phyloP scores from a whole-genome alignment of 2,329 filamentous ascomycete species.

The Fonsecaea erecta region DNA sequence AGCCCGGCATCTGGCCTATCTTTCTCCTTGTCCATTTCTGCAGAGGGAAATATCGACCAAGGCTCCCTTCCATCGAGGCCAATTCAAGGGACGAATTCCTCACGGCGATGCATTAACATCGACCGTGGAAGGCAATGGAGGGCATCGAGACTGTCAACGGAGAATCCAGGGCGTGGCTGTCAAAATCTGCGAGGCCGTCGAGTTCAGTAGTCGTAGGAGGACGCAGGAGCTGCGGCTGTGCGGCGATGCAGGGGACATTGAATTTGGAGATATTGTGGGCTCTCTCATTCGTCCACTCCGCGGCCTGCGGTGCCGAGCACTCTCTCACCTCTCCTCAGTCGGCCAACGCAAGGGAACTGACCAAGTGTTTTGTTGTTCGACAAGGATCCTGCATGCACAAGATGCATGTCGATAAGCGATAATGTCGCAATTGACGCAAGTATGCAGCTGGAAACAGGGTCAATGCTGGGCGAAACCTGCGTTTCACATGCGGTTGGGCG shows the following conservation, averaged over 20 bases:
- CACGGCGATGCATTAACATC: constrained; percentile 15
- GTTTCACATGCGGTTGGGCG: constrained; percentile 14
- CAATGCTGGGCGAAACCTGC: constrained; percentile 4
- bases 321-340: not conserved
- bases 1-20: constrained; percentile 67
- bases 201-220: not conserved
- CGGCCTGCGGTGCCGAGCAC: not conserved
- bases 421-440: constrained; percentile 11
- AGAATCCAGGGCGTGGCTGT: not conserved
- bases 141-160: constrained; percentile 4
- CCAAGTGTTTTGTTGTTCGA: constrained; percentile 2
- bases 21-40: constrained; percentile 47
- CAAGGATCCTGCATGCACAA: constrained; percentile 18
- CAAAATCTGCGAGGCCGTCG: not conserved
- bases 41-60: not conserved
- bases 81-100: not conserved
- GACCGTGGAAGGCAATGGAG: not conserved
- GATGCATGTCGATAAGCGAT: constrained; percentile 7
- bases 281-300: constrained; percentile 4
- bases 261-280: constrained; percentile 13
- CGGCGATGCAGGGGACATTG: constrained; percentile 17
- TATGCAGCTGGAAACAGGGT: not conserved
- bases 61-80: constrained; percentile 24
- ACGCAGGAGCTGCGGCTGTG: constrained; percentile 12
- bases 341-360: not conserved